phyloP scores from a whole-genome alignment of 306 rosid genomes.

The Prunus dulcis region DNA sequence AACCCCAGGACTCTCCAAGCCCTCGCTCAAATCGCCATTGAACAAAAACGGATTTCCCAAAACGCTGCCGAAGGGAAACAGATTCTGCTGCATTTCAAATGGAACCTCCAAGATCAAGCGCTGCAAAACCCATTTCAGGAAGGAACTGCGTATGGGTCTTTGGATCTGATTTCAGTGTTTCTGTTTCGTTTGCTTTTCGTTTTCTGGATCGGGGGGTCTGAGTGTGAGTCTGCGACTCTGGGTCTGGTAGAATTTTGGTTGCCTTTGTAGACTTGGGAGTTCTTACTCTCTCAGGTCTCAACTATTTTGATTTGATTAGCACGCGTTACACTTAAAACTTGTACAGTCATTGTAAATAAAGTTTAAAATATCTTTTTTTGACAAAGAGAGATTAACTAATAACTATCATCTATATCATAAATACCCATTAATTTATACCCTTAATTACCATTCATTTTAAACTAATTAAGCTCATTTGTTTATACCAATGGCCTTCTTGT shows the following conservation, averaged over 20 bases:
- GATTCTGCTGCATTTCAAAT: conserved; percentile 95
- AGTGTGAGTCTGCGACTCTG: background rate
- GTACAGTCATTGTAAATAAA: background rate
- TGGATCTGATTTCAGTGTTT: conserved; percentile 21
- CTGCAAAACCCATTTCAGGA: conserved; percentile 30
- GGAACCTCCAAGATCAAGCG: conserved; percentile 40
- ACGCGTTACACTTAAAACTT: background rate
- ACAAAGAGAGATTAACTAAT: too few species aligned
- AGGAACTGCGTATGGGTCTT: background rate
- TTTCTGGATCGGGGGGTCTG: background rate
- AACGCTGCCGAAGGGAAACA: conserved; percentile 71
- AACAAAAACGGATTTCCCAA: conserved; percentile 74
- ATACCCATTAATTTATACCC: too few species aligned
- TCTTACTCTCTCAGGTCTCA: background rate
- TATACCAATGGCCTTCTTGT: too few species aligned
- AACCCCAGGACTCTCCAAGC: conserved; percentile 77
- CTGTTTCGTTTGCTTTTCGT: background rate
- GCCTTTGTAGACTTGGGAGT: background rate
- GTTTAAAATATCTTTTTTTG: too few species aligned
- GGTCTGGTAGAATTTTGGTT: background rate
- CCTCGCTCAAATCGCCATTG: conserved; percentile 84
- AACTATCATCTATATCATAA: too few species aligned
- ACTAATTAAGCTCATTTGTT: too few species aligned
- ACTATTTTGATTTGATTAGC: background rate
- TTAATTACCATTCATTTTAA: too few species aligned